These are phyloP conservation scores for Citrus cavaleriei DNA, from an alignment of 345 rosid genomes.

Conservation along the genomic window DNA sequence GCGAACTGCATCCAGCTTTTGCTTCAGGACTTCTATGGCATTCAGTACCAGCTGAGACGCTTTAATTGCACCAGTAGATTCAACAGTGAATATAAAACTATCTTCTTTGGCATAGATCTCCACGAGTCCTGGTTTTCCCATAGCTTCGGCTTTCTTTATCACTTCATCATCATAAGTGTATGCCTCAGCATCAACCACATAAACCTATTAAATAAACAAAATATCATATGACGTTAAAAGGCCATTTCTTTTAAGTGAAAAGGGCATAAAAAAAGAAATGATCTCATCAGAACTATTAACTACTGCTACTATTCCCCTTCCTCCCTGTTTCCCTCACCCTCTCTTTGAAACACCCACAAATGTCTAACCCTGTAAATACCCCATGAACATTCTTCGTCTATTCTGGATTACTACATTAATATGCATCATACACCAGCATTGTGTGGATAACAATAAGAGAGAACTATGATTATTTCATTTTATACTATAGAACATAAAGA, in stretches of 20 bases:
- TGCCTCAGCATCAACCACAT: slow-evolving; percentile 82
- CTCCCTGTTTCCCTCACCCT: neutral
- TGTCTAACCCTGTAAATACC: neutral
- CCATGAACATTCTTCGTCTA: neutral
- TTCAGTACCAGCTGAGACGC: slow-evolving; percentile 84
- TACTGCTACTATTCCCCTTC: neutral
- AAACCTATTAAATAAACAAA: slow-evolving; percentile 37
- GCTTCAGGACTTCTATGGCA: slow-evolving; percentile 81
- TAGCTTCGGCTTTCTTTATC: slow-evolving; percentile 79
- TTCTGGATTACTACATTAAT: neutral
- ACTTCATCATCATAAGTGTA: slow-evolving; percentile 94
- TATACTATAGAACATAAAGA: neutral
- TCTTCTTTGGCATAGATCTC: slow-evolving; percentile 85
- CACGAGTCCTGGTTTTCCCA: slow-evolving; percentile 90
- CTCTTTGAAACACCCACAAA: neutral
- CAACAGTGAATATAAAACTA: slow-evolving; percentile 84
- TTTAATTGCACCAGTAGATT: slow-evolving; percentile 88
- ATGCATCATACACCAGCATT: neutral
- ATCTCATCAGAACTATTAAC: no score
- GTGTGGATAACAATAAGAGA: neutral
- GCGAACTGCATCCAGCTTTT: slow-evolving; percentile 91
- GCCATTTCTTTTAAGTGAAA: neutral
- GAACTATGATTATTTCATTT: neutral
- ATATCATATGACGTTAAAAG: neutral
- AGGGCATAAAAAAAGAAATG: neutral